These are phyloP conservation scores for Mercurialis annua DNA, from an alignment of 345 rosid species.

Conservation along the genomic window DNA sequence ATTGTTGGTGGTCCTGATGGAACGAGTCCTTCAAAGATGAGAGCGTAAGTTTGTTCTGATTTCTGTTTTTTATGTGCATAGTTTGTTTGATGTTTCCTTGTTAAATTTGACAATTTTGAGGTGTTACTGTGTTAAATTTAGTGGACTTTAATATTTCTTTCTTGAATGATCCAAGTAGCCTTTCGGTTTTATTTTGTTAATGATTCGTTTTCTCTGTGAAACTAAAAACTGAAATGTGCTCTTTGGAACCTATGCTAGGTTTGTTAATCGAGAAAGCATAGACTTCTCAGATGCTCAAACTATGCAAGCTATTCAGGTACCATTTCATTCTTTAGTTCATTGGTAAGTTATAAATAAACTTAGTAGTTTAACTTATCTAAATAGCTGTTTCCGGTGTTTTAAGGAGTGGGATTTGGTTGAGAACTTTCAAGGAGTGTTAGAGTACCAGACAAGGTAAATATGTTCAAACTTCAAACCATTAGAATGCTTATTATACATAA, in stretches of 20 bases:
- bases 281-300: conserved; percentile 94
- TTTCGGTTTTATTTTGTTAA: background rate
- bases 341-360: conserved; percentile 10
- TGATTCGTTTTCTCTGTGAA: background rate
- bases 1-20: conserved; percentile 87
- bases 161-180: background rate
- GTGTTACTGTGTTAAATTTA: background rate
- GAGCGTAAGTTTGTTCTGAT: conserved; percentile 68
- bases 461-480: conserved; percentile 1
- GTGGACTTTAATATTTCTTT: too few species aligned
- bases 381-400: conserved; percentile 12
- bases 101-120: background rate
- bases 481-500: background rate
- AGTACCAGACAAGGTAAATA: conserved; percentile 77
- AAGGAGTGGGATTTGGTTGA: conserved; percentile 96
- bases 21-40: conserved; percentile 91
- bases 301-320: conserved; percentile 93
- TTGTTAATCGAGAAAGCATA: conserved; percentile 81
- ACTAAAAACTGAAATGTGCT: background rate
- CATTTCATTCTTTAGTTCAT: conserved; percentile 13
- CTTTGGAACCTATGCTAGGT: conserved; percentile 43
- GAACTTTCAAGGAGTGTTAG: conserved; percentile 74
- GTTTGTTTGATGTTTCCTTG: background rate
- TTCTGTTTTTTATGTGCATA: background rate
- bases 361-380: conserved; percentile 3